Percentiles rank a stretch among this genome's conserved stretches.
Evolutionary conservation across 2,329 filamentous ascomycete genomes (phyloP).

Genomic region (Calonectria leucothoes): DNA sequence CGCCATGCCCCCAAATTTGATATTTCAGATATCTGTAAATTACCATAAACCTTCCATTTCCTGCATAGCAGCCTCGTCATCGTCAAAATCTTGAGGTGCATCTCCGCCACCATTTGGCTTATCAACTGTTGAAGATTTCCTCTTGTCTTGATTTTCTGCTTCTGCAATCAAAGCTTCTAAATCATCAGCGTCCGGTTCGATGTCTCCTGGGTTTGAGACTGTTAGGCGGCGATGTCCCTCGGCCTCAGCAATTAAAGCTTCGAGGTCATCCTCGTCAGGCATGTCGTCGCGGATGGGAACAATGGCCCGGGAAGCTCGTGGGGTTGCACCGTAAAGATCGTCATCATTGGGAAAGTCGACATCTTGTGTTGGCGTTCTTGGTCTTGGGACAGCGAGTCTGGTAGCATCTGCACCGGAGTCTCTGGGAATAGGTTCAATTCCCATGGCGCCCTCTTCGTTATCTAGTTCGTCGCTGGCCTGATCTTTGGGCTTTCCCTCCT

Average conservation of each 20-base stretch:
- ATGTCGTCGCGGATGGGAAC: slow-evolving; percentile 38
- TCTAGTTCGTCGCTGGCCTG: slow-evolving; percentile 46
- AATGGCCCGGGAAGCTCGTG: slow-evolving; percentile 42
- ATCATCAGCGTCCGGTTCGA: slow-evolving; percentile 56
- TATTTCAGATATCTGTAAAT: neutral
- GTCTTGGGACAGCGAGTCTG: slow-evolving; percentile 51
- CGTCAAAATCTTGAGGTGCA: slow-evolving; percentile 59
- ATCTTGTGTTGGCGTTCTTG: slow-evolving; percentile 40
- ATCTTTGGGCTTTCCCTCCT: slow-evolving; percentile 73
- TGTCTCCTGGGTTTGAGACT: neutral
- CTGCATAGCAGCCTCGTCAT: slow-evolving; percentile 76
- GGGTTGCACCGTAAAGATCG: slow-evolving; percentile 68
- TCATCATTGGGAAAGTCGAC: slow-evolving; percentile 54
- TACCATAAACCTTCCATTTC: slow-evolving; percentile 69
- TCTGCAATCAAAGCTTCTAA: slow-evolving; percentile 66
- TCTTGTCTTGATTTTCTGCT: slow-evolving; percentile 47
- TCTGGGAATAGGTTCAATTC: slow-evolving; percentile 28
- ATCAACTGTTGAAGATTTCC: neutral
- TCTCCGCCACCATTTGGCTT: slow-evolving; percentile 17
- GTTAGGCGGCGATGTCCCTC: slow-evolving; percentile 43
- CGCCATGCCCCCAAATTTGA: neutral
- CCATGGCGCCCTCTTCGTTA: slow-evolving; percentile 31
- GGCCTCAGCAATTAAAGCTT: slow-evolving; percentile 65
- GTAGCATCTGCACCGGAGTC: slow-evolving; percentile 46
- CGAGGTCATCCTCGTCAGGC: slow-evolving; percentile 62